phyloP scores from a whole-genome alignment of 2,329 filamentous ascomycete genomes.

The Aspergillus glaucus region DNA sequence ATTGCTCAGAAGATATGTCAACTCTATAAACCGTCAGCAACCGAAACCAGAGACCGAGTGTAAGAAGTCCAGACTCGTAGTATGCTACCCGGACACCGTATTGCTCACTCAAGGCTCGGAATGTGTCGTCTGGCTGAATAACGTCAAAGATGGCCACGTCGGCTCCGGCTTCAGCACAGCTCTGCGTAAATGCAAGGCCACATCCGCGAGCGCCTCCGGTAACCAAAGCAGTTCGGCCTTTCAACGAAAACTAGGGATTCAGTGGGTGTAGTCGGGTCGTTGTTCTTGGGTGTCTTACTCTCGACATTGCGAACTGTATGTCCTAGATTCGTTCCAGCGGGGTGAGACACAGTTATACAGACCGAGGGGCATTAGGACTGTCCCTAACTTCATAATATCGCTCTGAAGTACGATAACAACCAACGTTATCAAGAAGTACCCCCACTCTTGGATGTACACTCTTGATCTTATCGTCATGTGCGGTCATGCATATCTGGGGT shows the following conservation, averaged over 20 bases:
- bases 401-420: neutral
- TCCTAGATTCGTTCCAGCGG: neutral
- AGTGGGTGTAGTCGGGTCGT: conserved; percentile 1
- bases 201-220: conserved; percentile 44
- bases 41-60: neutral
- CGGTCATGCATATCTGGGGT: neutral
- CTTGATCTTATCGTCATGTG: neutral
- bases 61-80: conserved; percentile 26
- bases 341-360: too few relatives aligned
- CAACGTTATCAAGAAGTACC: neutral
- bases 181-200: conserved; percentile 41
- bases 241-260: conserved; percentile 42
- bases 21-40: conserved; percentile 18
- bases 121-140: conserved; percentile 34
- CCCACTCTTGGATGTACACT: neutral
- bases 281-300: conserved; percentile 8
- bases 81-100: conserved; percentile 37
- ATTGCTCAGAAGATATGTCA: conserved; percentile 33
- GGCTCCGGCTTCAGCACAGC: conserved; percentile 42
- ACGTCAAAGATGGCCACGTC: conserved; percentile 44
- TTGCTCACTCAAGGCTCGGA: conserved; percentile 37
- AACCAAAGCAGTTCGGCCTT: conserved; percentile 42
- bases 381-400: neutral
- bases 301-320: conserved; percentile 13
- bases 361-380: too few relatives aligned